These are phyloP conservation scores for Penicillium sp. DNA, from an alignment of 2,329 filamentous ascomycete species.

Conservation along the genomic window DNA sequence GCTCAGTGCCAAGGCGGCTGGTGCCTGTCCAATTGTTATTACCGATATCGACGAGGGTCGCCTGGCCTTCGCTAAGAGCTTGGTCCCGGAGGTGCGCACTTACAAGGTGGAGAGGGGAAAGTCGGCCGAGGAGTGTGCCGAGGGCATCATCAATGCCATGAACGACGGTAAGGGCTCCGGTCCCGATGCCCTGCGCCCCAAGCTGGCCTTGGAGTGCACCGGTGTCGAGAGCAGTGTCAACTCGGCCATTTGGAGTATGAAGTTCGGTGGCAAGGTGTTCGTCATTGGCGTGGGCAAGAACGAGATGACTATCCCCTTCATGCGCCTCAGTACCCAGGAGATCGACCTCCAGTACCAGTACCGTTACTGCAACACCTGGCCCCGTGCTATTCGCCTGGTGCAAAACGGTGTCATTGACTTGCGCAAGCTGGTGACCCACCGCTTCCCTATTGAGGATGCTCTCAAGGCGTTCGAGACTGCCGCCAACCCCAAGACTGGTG, in stretches of 20 bases:
- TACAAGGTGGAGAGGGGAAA: slow-evolving; percentile 54
- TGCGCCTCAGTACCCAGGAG: slow-evolving; percentile 86
- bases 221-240: slow-evolving; percentile 88
- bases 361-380: slow-evolving; percentile 95
- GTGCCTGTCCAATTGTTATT: slow-evolving; percentile 86
- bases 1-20: slow-evolving; percentile 80
- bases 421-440: slow-evolving; percentile 81
- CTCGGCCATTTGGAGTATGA: slow-evolving; percentile 82
- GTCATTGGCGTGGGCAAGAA: slow-evolving; percentile 94
- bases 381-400: slow-evolving; percentile 83
- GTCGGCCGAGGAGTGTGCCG: slow-evolving; percentile 69
- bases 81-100: slow-evolving; percentile 77
- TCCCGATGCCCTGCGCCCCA: slow-evolving; percentile 68
- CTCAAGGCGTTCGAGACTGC: slow-evolving; percentile 88
- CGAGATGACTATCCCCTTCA: slow-evolving; percentile 94
- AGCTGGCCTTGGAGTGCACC: slow-evolving; percentile 86
- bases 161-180: slow-evolving; percentile 48
- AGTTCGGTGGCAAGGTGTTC: slow-evolving; percentile 96
- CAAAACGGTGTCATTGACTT: slow-evolving; percentile 82
- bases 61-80: slow-evolving; percentile 78
- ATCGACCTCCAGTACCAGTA: slow-evolving; percentile 97
- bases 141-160: slow-evolving; percentile 67
- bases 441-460: slow-evolving; percentile 82
- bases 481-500: slow-evolving; percentile 82
- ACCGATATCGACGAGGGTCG: slow-evolving; percentile 91